Base-by-base conservation (phyloP, 352 stramenopile genomes). In the Phytophthora sp. region DNA sequence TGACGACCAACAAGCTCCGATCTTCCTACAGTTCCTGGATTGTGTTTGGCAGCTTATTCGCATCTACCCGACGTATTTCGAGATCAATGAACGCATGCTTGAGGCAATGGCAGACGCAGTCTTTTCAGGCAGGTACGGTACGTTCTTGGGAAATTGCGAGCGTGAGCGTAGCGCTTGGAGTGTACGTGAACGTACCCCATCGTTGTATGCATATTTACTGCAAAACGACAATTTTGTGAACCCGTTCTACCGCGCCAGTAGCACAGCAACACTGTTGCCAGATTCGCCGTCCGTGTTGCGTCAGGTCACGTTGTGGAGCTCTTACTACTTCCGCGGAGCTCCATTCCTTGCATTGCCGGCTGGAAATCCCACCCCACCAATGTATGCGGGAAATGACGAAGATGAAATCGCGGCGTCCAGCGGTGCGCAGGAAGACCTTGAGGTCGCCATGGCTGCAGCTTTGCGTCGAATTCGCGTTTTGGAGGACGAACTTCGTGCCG, bases 1-100 rank as follows among this genome's bases (percentile, higher is more conserved):
- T 27, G 89, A 97, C 45, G 69, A 77, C 13, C 58, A 77, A 52
- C 82, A 94, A 48, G 85, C 84, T 1, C 91, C 91, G 0, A 82
- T 97, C 34, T 97, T 97, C 35, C 57, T 97, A 12, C 90, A 97
- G 64, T 97, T 97, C 54, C 62, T 97, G 5, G 91, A 97, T 63
- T 94, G 82, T 38, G 77, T 97, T 3, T 96, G 84, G 83, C 90
- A 97, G 53, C 54, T 97, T 1, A 70, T 76, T 45, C 77, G 78
- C 0, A 76, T 94, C 54, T 96, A 87, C 39, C 90, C 90, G 12
- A 92, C 82, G 10, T 78, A 84, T 56, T 97, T 97, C 58, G 87
- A 97, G 54, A 97, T 97, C 61, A 96, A 86, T 30, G 62, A 74
- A 4, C 54, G 66, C 13, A 66, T 97, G 49, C 72, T 97, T 0